Evolutionary conservation across 352 stramenopile genomes (phyloP).

Genomic region (Phytopythium boreale): DNA sequence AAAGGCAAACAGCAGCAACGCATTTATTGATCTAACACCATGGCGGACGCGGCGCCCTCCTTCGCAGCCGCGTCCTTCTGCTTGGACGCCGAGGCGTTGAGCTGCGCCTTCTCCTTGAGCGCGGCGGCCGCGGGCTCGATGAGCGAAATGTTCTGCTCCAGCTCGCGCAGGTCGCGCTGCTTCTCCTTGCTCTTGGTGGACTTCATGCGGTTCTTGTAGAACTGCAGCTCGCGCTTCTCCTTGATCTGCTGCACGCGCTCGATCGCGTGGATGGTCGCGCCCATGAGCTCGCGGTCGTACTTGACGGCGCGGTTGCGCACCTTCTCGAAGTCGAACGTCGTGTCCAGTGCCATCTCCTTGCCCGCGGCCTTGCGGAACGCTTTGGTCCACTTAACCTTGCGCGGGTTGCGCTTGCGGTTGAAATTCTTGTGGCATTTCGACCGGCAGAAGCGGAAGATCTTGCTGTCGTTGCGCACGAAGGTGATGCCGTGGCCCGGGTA

Average conservation of each 20-base stretch:
- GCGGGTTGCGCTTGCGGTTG: slow-evolving; percentile 99
- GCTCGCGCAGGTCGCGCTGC: slow-evolving; percentile 72
- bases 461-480: slow-evolving; percentile 99
- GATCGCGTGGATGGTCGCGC: slow-evolving; percentile 98
- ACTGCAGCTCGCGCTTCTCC: slow-evolving; percentile 93
- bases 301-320: slow-evolving; percentile 98
- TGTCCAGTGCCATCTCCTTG: slow-evolving; percentile 99
- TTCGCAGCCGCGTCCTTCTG: slow-evolving; percentile 60
- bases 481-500: slow-evolving; percentile 99
- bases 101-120: slow-evolving; percentile 76
- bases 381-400: slow-evolving; percentile 99
- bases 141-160: slow-evolving; percentile 85
- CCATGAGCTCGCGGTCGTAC: slow-evolving; percentile 99
- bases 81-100: slow-evolving; percentile 59
- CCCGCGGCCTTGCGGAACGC: slow-evolving; percentile 96
- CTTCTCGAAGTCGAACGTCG: slow-evolving; percentile 99
- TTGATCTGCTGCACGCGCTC: slow-evolving; percentile 97
- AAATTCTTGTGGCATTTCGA: slow-evolving; percentile 99
- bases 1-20: background rate
- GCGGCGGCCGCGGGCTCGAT: slow-evolving; percentile 71
- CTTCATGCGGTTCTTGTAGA: slow-evolving; percentile 98
- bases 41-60: slow-evolving; percentile 55
- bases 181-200: slow-evolving; percentile 76
- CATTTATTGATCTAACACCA: slow-evolving; percentile 87
- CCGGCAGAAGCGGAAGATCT: slow-evolving; percentile 99